A percentile compares a stretch with the other conserved stretches of the same genome.
phyloP scores from a whole-genome alignment of 371 early-diverging fungal genomes.

The Mucor mucedo region DNA sequence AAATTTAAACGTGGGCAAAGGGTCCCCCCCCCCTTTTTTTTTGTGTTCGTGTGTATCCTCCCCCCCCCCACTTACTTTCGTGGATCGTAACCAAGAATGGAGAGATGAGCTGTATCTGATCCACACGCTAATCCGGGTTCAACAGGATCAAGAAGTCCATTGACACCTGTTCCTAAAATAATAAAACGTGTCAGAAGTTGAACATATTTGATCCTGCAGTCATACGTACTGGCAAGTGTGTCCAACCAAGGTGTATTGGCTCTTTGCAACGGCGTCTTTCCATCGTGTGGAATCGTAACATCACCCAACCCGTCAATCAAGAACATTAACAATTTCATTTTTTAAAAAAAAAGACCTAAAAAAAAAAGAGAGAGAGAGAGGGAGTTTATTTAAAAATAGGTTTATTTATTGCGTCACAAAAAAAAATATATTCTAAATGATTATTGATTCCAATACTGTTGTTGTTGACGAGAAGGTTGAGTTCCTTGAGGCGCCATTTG shows the following conservation, averaged over 20 bases:
- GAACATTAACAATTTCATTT: slow-evolving; percentile 42
- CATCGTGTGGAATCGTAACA: slow-evolving; percentile 36
- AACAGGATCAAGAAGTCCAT: slow-evolving; percentile 59
- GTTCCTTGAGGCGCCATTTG: slow-evolving; percentile 26
- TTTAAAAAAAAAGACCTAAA: too few relatives aligned
- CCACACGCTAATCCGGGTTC: slow-evolving; percentile 64
- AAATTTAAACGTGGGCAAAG: too few relatives aligned
- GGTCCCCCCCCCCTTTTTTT: not conserved
- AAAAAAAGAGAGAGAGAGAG: too few relatives aligned
- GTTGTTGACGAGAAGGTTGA: slow-evolving; percentile 31
- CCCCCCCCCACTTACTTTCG: slow-evolving; percentile 33
- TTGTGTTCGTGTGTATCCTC: not conserved
- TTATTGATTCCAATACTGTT: slow-evolving; percentile 35
- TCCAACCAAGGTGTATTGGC: slow-evolving; percentile 51
- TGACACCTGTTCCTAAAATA: slow-evolving; percentile 35
- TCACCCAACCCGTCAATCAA: slow-evolving; percentile 61
- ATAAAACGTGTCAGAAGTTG: not conserved
- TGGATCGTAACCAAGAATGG: slow-evolving; percentile 38
- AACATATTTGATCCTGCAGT: not conserved
- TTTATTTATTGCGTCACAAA: too few relatives aligned
- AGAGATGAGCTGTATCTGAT: slow-evolving; percentile 59
- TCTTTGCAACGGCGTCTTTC: slow-evolving; percentile 49
- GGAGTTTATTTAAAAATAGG: too few relatives aligned
- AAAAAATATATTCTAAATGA: too few relatives aligned
- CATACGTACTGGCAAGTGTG: slow-evolving; percentile 11